phyloP scores from a whole-genome alignment of 2,329 filamentous ascomycete genomes.

The Trichoderma atrobrunneum region DNA sequence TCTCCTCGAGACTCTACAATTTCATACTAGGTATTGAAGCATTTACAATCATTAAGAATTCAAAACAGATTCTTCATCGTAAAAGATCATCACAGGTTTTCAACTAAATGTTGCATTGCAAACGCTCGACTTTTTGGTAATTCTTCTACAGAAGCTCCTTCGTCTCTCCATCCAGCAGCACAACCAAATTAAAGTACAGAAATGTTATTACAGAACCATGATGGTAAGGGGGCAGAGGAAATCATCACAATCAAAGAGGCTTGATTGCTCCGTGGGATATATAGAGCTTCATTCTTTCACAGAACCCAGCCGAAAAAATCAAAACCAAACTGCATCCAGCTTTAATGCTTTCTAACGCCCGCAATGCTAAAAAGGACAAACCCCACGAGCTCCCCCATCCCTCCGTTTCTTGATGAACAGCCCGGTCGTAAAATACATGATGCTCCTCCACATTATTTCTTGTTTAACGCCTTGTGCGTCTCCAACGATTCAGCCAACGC shows the following conservation, averaged over 20 bases:
- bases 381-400: neutral
- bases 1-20: no score
- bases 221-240: neutral
- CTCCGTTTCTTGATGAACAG: conserved; percentile 2
- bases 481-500: conserved; percentile 52
- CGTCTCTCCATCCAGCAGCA: neutral
- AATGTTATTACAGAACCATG: conserved; percentile 11
- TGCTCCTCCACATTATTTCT: conserved; percentile 38
- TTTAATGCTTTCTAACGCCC: conserved; percentile 23
- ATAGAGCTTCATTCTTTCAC: conserved; percentile 18
- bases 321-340: conserved; percentile 5
- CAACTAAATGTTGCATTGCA: neutral
- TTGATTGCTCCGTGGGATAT: conserved; percentile 1
- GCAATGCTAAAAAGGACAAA: conserved; percentile 21
- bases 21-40: no score
- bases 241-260: conserved; percentile 4
- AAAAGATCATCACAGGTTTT: neutral
- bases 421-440: conserved; percentile 8
- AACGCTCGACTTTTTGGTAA: neutral
- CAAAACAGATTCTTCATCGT: neutral
- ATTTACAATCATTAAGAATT: no score
- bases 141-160: neutral
- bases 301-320: conserved; percentile 2
- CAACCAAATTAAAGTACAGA: neutral
- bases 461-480: conserved; percentile 55